Base-by-base conservation (phyloP, 2,329 filamentous ascomycete genomes). In the Trichocomaceae sp. region DNA sequence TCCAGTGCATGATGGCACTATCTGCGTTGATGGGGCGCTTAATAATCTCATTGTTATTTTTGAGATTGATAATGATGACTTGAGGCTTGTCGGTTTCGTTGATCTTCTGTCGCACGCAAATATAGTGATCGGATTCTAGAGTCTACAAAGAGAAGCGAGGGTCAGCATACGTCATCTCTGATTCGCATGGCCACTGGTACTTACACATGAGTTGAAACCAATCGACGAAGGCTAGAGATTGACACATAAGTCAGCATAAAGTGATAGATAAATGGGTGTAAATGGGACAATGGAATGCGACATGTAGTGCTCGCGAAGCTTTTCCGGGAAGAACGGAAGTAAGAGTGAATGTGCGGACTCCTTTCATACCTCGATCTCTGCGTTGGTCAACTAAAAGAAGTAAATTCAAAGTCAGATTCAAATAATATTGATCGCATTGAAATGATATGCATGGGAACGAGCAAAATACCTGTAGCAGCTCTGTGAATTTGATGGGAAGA, bases 1-100 rank as follows among this genome's bases (percentile, higher is more conserved):
- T 86, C 89, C 90, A 96, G 83, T 99, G 93, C 93, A 99, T 97
- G 72, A 99, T 96, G 66, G 95, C 93, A 83, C 91, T 97, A 77
- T 99, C 93, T 68, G 93, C 93, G 80, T 96, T 97, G 79, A 99
- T 99, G 48, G 92, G 90, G 70, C 92, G 84, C 67, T 88, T 87
- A 65, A 90, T 93, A 72, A 96, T 85, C 79, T 93, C 92, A 83
- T 96, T 96, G 77, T 85, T 85, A 77, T 96, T 95, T 77, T 97
- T 96, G 70, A 99, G 86, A 75, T 99, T 89, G 76, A 99, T 79
- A 72, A 99, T 99, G 75, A 99, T 87, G 62, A 99, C 92, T 76
- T 96, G 91, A 61, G 91, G 88, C 65, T 88, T 86, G 61, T 90
- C 83, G 62, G 85, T 83, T 66, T 90, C 88, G 71, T 83, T 86